Evolutionary conservation across 208 protist species (phyloP).

Genomic region (Kentomonas sorsogonicus): DNA sequence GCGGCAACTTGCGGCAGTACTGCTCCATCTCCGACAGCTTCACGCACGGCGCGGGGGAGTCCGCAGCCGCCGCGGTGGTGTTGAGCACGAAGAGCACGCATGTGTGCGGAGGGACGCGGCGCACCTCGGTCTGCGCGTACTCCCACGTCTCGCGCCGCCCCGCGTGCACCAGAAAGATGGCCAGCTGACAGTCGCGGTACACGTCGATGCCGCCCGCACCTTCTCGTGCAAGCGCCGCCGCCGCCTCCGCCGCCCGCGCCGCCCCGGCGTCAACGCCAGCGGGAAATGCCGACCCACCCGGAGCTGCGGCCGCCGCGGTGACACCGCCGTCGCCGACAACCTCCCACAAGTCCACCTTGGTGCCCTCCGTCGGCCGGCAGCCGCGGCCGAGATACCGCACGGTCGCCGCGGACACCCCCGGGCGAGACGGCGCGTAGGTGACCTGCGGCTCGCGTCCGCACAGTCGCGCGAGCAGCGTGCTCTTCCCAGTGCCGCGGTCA

Average conservation of each 20-base stretch:
- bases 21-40: constrained; percentile 32
- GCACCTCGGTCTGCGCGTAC: constrained; percentile 54
- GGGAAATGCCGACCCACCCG: no score
- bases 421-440: constrained; percentile 50
- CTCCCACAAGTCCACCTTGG: constrained; percentile 80
- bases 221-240: no score
- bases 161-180: constrained; percentile 66
- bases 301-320: constrained; percentile 7
- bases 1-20: constrained; percentile 28
- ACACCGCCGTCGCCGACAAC: constrained; percentile 50
- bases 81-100: constrained; percentile 70
- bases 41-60: constrained; percentile 30
- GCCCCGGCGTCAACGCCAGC: no score
- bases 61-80: constrained; percentile 30
- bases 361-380: constrained; percentile 36
- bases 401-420: constrained; percentile 55
- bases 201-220: constrained; percentile 47
- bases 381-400: constrained; percentile 37
- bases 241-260: no score
- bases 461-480: constrained; percentile 56
- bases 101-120: constrained; percentile 41
- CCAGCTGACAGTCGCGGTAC: constrained; percentile 57
- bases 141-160: constrained; percentile 43
- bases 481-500: constrained; percentile 60
- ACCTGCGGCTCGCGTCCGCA: constrained; percentile 31